Base-by-base conservation (phyloP, 306 rosid species). In the Carpinus fangiana region DNA sequence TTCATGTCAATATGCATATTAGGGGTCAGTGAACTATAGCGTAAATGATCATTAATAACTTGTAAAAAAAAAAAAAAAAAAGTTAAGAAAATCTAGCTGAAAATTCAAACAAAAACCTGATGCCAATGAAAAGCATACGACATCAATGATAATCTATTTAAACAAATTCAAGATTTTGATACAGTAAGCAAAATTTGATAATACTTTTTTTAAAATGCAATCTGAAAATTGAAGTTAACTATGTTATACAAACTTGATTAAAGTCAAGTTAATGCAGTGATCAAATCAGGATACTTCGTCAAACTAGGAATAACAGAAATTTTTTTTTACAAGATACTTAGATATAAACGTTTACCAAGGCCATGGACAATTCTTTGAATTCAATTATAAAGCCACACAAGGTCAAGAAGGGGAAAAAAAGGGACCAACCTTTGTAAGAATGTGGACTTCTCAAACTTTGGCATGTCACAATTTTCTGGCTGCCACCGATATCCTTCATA, bases 401-500 rank as follows among this genome's bases (percentile, higher is more conserved):
- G 81, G 43, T 78, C 67, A 64, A 55, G 65, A 74, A 60, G 53
- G 71, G 53, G 52, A 80, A 21, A 66, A 59, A 66, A 60, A 56
- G 82, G 76, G 62, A 87, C 81, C 83, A 86, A 95, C 99, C 90
- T 93, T 93, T 64, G 86, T 86, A 93, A 83, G 87, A 95, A 87
- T 41, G 85, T 59, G 72, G 85, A 83, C 65, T 87, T 92, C 56
- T 89, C 90, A 78, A 93, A 95, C 66, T 93, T 88, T 6, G 88
- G 92, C 88, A 84, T 87, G 38, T 84, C 83, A 78, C 99, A 95
- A 79, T 79, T 91, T 79, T 86, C 86, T 28, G 99, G 96, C 87
- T 75, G 90, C 98, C 96, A 93, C 69, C 90, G 86, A 81, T 91
- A 93, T 74, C 93, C 90, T 88, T 95, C 98, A 31, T 69, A 93